Conservation (phyloP, 768 basidiomycete genomes). For the Boletus insuetus region DNA sequence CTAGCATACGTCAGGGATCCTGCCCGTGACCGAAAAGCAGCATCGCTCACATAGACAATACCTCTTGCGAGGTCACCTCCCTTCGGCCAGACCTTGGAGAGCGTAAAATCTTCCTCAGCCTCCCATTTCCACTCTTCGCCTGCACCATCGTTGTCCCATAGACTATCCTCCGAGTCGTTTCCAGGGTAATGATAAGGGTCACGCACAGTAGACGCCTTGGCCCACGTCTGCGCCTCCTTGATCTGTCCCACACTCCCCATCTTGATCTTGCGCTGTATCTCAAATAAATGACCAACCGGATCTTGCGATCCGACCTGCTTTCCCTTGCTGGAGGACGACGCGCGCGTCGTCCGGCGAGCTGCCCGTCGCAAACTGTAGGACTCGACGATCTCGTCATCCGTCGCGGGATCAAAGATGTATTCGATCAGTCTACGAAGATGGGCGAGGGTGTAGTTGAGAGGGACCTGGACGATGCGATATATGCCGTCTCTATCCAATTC, state of each 20-base stretch:
- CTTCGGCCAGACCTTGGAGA: slow-evolving; percentile 57
- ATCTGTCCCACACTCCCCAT: slow-evolving; percentile 54
- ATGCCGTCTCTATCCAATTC: slow-evolving; percentile 45
- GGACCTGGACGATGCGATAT: slow-evolving; percentile 66
- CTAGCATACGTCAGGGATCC: slow-evolving; percentile 31
- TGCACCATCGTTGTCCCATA: slow-evolving; percentile 32
- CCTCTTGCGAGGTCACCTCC: slow-evolving; percentile 42
- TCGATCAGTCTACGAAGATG: slow-evolving; percentile 61
- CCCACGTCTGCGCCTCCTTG: slow-evolving; percentile 44
- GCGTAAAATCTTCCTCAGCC: slow-evolving; percentile 62
- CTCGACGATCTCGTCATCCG: slow-evolving; percentile 23
- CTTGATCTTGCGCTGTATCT: slow-evolving; percentile 48
- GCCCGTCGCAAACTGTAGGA: slow-evolving; percentile 16
- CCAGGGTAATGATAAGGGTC: slow-evolving; percentile 47
- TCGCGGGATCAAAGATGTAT: slow-evolving; percentile 49
- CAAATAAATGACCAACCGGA: slow-evolving; percentile 52
- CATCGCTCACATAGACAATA: slow-evolving; percentile 58
- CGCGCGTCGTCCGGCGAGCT: slow-evolving; percentile 26
- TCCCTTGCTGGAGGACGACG: slow-evolving; percentile 15
- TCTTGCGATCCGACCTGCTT: slow-evolving; percentile 15
- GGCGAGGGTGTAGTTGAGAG: slow-evolving; percentile 64
- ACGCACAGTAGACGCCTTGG: slow-evolving; percentile 49
- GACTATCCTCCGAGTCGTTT: slow-evolving; percentile 37
- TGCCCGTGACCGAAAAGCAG: not conserved
- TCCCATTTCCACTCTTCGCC: slow-evolving; percentile 63